Conservation (phyloP, 2,329 filamentous ascomycete genomes). For the Trichoderma sp. region DNA sequence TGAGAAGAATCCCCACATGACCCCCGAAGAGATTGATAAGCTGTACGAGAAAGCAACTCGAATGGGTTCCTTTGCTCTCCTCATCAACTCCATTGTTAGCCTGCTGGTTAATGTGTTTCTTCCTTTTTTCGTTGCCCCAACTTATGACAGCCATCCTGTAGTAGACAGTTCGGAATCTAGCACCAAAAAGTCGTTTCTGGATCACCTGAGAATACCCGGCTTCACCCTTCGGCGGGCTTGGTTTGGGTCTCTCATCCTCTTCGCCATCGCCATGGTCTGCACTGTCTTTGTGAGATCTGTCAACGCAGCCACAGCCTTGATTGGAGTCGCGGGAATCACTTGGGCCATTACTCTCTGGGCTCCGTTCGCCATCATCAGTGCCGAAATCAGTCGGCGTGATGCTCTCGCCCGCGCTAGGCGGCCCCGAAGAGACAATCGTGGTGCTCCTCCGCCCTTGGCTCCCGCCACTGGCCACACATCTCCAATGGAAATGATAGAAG, state of each 20-base stretch:
- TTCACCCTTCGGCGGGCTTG: conserved; percentile 87
- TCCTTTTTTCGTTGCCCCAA: conserved; percentile 82
- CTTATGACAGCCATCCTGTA: conserved; percentile 59
- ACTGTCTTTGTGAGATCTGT: conserved; percentile 77
- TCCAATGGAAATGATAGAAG: conserved; percentile 30
- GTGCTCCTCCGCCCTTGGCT: not conserved
- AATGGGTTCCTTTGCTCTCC: conserved; percentile 83
- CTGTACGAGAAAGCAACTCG: conserved; percentile 85
- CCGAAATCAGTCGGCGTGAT: conserved; percentile 84
- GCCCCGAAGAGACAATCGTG: conserved; percentile 20
- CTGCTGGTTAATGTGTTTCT: conserved; percentile 79
- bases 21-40: conserved; percentile 70
- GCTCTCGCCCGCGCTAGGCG: conserved; percentile 50
- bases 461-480: conserved; percentile 27
- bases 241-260: conserved; percentile 83
- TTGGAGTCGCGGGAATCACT: conserved; percentile 81
- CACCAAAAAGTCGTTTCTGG: conserved; percentile 47
- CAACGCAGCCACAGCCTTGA: conserved; percentile 70
- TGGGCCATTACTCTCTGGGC: conserved; percentile 96
- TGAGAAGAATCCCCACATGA: conserved; percentile 74
- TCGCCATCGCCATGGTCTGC: conserved; percentile 76
- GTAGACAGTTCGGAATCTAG: conserved; percentile 35
- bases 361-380: conserved; percentile 91
- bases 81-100: conserved; percentile 85
- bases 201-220: conserved; percentile 71